These are phyloP conservation scores for Leccinum olivaceopallidum DNA, from an alignment of 768 basidiomycete genomes.

Conservation along the genomic window DNA sequence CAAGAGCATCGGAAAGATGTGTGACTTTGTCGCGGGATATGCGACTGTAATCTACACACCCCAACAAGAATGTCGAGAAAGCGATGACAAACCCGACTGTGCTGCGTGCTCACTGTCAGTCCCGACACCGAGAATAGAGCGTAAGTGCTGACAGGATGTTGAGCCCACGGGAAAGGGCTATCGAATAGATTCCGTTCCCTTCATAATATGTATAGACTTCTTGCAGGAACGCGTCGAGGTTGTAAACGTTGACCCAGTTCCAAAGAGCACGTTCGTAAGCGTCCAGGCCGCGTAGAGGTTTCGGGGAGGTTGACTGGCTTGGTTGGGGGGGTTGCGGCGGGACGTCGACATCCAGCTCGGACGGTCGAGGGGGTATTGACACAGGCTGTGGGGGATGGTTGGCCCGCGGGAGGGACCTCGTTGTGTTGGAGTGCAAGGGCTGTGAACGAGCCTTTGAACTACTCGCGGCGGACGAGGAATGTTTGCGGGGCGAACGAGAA, in stretches of 20 bases:
- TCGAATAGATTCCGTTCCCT: conserved; percentile 95
- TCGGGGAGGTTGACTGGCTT: conserved; percentile 31
- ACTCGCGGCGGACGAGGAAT: conserved; percentile 29
- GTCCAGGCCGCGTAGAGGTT: conserved; percentile 69
- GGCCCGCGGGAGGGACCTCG: conserved; percentile 39
- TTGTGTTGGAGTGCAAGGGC: conserved; percentile 52
- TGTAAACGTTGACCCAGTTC: conserved; percentile 99
- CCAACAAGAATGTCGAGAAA: conserved; percentile 96
- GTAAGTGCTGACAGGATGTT: conserved; percentile 81
- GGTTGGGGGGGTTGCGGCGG: conserved; percentile 20
- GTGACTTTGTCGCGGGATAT: conserved; percentile 68
- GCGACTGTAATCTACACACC: conserved; percentile 90
- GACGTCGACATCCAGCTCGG: conserved; percentile 53
- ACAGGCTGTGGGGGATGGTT: conserved; percentile 40
- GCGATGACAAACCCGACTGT: conserved; percentile 97
- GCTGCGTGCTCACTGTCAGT: conserved; percentile 47
- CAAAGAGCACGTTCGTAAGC: conserved; percentile 91
- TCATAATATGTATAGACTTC: conserved; percentile 96
- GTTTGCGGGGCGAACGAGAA: conserved; percentile 41
- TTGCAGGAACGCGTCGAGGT: conserved; percentile 92
- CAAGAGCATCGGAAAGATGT: conserved; percentile 77
- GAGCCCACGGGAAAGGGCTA: conserved; percentile 85
- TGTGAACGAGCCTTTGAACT: conserved; percentile 40
- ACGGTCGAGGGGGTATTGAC: conserved; percentile 63
- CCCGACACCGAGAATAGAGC: conserved; percentile 15